A percentile compares a stretch with the other conserved stretches of the same genome.
Evolutionary conservation across 441 rosid genomes (phyloP).

Genomic region (Oxalis stricta): DNA sequence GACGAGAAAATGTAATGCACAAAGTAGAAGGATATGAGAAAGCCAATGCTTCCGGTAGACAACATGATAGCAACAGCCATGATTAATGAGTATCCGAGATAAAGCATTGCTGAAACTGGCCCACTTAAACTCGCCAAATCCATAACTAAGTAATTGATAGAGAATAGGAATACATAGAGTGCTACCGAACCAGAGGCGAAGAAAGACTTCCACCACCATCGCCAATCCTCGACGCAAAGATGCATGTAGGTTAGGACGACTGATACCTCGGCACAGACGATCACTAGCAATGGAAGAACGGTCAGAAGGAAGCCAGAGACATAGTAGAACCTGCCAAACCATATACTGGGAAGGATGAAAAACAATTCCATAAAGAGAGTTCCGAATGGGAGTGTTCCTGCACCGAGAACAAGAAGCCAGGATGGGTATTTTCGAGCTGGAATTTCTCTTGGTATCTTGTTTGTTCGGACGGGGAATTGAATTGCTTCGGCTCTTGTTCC

Average conservation of each 20-base stretch:
- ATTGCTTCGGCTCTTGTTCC: conserved; percentile 70
- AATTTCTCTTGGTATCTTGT: conserved; percentile 96
- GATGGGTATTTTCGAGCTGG: conserved; percentile 92
- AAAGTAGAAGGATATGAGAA: conserved; percentile 73
- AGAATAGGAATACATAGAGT: conserved; percentile 69
- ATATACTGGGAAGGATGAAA: conserved; percentile 89
- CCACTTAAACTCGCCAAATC: conserved; percentile 90
- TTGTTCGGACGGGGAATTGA: conserved; percentile 74
- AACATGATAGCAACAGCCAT: conserved; percentile 96
- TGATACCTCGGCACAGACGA: conserved; percentile 91
- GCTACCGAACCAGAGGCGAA: conserved; percentile 90
- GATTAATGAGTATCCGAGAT: conserved; percentile 75
- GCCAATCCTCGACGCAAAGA: conserved; percentile 94
- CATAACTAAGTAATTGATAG: conserved; percentile 82
- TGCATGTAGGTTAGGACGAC: conserved; percentile 95
- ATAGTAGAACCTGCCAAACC: conserved; percentile 90
- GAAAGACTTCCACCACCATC: conserved; percentile 99
- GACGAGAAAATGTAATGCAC: conserved; percentile 95
- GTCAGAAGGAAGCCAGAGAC: conserved; percentile 86
- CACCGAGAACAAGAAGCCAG: conserved; percentile 96
- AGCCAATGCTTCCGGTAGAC: conserved; percentile 79
- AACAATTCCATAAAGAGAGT: conserved; percentile 88
- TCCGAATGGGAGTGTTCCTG: conserved; percentile 95
- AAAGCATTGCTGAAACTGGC: conserved; percentile 81
- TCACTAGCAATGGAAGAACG: conserved; percentile 52